Base-by-base conservation (phyloP, 2,329 filamentous ascomycete species). In the Talaromyces rugulosus region DNA sequence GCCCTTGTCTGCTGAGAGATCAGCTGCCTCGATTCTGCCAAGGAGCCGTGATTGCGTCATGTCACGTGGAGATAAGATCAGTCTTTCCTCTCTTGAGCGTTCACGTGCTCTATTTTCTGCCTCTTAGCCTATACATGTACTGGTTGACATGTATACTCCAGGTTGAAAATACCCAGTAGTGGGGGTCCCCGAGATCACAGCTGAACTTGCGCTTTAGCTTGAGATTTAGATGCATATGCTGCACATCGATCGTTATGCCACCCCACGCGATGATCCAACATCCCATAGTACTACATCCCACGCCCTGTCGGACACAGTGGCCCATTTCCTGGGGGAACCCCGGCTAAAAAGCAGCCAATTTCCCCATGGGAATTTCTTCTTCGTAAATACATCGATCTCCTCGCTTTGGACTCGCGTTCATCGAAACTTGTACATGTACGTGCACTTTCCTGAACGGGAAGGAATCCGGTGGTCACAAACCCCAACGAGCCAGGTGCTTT, bases 1-100 rank as follows among this genome's bases (percentile, higher is more conserved):
- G 36, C 34, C 11, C 34, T 4, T 50, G 5, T 27, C 44, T 50
- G 44, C 44, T 27, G 44, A 11, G 27, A 51, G 36, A 40, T 40
- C 34, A 40, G 36, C 36, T 40, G 36, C 36, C 36, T 40, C 34
- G 34, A 36, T 36, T 12, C 34, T 40, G 14, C 36, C 36, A 5
- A 40, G 12, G 4, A 50, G 18, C 23, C 27, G n/a, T 50, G 36
- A 18, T 18, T 23, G 56, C 56, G 51, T 55, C 56, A 59, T 56
- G 12, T 56, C 56, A 56, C 56, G 56, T 58, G 56, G 27, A 53
- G 50, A 53, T 53, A 53, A 53, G 50, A 52, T 52, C 42, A 5
- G 14, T 11, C 33, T 34, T 34, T 11, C 3, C 11, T 34, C 33
- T 34, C 7, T 34, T 23, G 23, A 23, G 23, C 2, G 23, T 36